phyloP scores from a whole-genome alignment of 2,329 filamentous ascomycete genomes.

The Dendrostoma leiphaemia region DNA sequence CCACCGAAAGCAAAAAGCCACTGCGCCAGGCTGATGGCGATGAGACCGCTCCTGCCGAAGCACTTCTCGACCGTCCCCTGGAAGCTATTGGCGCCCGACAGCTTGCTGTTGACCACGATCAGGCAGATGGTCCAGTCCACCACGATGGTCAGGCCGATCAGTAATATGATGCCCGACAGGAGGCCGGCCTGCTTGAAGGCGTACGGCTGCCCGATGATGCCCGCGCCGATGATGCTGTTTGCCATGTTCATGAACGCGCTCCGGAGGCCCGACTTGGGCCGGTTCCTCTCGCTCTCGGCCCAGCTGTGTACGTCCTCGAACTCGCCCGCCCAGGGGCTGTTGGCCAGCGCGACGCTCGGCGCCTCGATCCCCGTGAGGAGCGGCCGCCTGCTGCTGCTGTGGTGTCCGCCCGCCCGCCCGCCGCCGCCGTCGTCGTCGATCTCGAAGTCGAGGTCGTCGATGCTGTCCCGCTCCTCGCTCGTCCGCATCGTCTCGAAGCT shows the following conservation, averaged over 20 bases:
- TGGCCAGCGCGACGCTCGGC: slow-evolving; percentile 69
- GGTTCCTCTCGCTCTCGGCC: slow-evolving; percentile 52
- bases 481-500: slow-evolving; percentile 12
- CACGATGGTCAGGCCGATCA: slow-evolving; percentile 75
- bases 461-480: slow-evolving; percentile 22
- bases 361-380: slow-evolving; percentile 82
- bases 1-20: slow-evolving; percentile 99
- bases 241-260: slow-evolving; percentile 99
- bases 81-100: slow-evolving; percentile 90
- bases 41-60: slow-evolving; percentile 82
- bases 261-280: slow-evolving; percentile 80
- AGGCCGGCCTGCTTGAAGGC: slow-evolving; percentile 93
- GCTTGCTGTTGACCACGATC: slow-evolving; percentile 96
- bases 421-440: slow-evolving; percentile 32
- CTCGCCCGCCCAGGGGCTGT: slow-evolving; percentile 42
- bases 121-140: slow-evolving; percentile 98
- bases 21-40: slow-evolving; percentile 87
- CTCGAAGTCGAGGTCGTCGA: slow-evolving; percentile 30
- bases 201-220: slow-evolving; percentile 84
- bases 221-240: slow-evolving; percentile 88
- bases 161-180: slow-evolving; percentile 72
- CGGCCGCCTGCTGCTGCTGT: slow-evolving; percentile 69
- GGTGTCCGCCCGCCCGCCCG: slow-evolving; percentile 41
- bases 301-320: slow-evolving; percentile 43
- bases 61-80: slow-evolving; percentile 95